Conservation (phyloP, 495 filamentous ascomycete species). For the Acidiella bohemica region DNA sequence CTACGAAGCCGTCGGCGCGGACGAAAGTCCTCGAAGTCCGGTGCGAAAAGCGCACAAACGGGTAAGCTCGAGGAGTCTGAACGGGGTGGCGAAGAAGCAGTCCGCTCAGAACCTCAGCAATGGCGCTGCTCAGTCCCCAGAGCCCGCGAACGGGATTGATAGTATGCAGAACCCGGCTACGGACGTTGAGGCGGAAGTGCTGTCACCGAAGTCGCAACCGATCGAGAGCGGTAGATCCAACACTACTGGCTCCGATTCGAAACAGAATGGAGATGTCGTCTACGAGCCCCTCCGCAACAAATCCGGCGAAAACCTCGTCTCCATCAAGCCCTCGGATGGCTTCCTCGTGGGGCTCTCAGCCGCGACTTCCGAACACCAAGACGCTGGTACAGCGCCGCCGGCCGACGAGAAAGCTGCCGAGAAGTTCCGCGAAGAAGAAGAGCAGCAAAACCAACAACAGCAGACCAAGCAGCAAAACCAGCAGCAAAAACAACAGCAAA, state of each 20-base stretch:
- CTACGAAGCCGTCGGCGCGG: conserved; percentile 12
- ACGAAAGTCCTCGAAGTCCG: conserved; percentile 16
- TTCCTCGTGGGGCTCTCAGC: conserved; percentile 4
- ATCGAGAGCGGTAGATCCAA: no score
- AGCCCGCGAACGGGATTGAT: not conserved
- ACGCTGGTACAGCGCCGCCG: not conserved
- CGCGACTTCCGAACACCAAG: not conserved
- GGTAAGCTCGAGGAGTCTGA: conserved; percentile 4
- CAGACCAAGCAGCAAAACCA: not conserved
- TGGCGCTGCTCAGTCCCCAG: not conserved
- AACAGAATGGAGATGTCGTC: conserved; percentile 14
- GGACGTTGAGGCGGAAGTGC: not conserved
- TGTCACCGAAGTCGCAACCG: conserved; percentile 1
- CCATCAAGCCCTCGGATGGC: conserved; percentile 9
- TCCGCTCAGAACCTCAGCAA: not conserved
- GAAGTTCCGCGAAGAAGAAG: no score
- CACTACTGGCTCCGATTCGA: no score
- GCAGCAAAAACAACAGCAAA: conserved; percentile 1
- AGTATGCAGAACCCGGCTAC: not conserved
- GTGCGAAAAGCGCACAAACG: conserved; percentile 12
- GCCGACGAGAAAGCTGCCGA: no score
- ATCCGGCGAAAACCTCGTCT: conserved; percentile 15
- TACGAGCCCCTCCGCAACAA: conserved; percentile 15
- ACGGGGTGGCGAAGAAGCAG: conserved; percentile 7
- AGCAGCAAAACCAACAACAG: not conserved